phyloP scores from a whole-genome alignment of 768 basidiomycete genomes.

The Mycena haematopus region DNA sequence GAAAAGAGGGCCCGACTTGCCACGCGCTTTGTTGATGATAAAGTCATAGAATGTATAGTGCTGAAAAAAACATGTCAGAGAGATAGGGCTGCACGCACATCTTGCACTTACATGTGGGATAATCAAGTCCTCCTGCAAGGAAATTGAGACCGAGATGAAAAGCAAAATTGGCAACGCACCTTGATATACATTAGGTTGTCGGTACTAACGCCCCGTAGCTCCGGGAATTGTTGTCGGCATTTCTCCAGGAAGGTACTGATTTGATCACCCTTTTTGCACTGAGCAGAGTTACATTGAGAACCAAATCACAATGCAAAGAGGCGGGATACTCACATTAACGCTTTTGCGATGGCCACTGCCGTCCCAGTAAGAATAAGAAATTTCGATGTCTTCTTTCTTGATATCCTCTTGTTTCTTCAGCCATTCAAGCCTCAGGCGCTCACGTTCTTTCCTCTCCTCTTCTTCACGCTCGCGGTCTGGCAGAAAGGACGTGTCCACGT shows the following conservation, averaged over 20 bases:
- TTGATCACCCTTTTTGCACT: constrained; percentile 98
- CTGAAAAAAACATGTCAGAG: constrained; percentile 46
- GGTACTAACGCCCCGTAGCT: constrained; percentile 86
- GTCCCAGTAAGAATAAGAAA: constrained; percentile 98
- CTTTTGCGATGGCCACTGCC: constrained; percentile 96
- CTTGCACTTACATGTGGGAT: constrained; percentile 82
- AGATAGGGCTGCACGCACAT: neutral
- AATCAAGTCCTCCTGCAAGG: constrained; percentile 89
- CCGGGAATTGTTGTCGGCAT: constrained; percentile 91
- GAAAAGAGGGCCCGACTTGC: constrained; percentile 97
- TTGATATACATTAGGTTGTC: constrained; percentile 99
- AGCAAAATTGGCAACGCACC: constrained; percentile 41
- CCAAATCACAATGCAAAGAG: neutral
- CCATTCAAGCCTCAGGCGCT: constrained; percentile 91
- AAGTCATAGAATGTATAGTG: constrained; percentile 99
- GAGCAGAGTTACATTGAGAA: constrained; percentile 8
- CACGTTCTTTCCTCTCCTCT: constrained; percentile 85
- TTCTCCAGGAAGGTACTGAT: constrained; percentile 90
- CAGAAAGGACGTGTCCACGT: constrained; percentile 97
- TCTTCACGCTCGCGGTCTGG: constrained; percentile 98
- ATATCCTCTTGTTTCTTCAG: constrained; percentile 72
- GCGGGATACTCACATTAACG: constrained; percentile 68
- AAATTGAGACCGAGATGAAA: constrained; percentile 9
- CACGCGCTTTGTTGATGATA: constrained; percentile 96
- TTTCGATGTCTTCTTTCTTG: constrained; percentile 79